Conservation (phyloP, 306 rosid species). For the Vigna hirtella region DNA sequence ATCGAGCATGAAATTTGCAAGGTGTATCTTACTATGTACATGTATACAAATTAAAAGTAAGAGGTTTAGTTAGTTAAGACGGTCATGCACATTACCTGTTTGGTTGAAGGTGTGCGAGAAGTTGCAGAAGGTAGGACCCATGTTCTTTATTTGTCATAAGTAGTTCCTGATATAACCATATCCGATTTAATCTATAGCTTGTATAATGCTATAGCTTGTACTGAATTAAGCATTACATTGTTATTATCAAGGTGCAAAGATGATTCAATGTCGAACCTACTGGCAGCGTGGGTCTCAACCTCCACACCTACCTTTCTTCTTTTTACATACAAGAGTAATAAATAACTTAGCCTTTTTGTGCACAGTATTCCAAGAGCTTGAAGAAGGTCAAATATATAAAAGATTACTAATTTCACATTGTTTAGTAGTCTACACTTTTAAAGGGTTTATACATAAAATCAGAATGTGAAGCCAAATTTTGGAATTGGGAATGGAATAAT, state of each 20-base stretch:
- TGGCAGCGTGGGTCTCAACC: constrained; percentile 42
- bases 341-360: constrained; percentile 16
- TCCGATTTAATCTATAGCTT: not conserved
- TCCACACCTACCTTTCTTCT: constrained; percentile 49
- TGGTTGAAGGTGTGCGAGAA: constrained; percentile 40
- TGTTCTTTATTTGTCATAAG: constrained; percentile 31
- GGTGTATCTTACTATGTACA: not conserved
- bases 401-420: no score
- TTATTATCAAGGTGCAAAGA: constrained; percentile 32
- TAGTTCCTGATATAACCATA: constrained; percentile 17
- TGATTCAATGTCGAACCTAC: constrained; percentile 50
- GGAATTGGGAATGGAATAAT: no score
- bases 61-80: not conserved
- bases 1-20: not conserved
- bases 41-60: not conserved
- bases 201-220: not conserved
- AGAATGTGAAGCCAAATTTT: no score
- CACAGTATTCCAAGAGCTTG: no score
- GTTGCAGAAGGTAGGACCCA: constrained; percentile 23
- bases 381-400: not conserved
- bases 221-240: constrained; percentile 29
- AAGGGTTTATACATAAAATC: no score
- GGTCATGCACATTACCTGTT: not conserved
- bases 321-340: constrained; percentile 9
- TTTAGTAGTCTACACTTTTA: no score